Evolutionary conservation across 495 filamentous ascomycete genomes (phyloP).

Genomic region (Penicillium bovifimosum): DNA sequence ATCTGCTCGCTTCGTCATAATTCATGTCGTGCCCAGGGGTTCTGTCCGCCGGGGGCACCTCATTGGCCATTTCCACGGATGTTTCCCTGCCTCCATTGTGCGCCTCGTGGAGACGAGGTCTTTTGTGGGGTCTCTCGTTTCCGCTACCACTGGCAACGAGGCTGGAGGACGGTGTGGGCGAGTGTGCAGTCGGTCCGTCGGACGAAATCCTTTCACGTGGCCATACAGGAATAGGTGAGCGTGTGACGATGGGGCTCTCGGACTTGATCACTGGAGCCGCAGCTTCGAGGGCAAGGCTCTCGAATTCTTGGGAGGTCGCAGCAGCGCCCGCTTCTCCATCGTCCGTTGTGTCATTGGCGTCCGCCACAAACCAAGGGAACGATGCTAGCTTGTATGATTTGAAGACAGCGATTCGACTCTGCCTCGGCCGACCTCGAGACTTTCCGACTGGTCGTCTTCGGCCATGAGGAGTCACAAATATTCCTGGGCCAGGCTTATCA

Average conservation of each 20-base stretch:
- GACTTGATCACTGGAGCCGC: background rate
- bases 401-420: conserved; percentile 47
- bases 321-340: background rate
- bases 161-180: background rate
- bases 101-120: background rate
- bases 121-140: background rate
- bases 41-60: background rate
- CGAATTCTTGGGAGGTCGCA: background rate
- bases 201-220: background rate
- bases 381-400: conserved; percentile 37
- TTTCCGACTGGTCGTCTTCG: conserved; percentile 39
- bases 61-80: background rate
- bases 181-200: background rate
- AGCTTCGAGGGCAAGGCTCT: background rate
- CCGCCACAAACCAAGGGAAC: conserved; percentile 35
- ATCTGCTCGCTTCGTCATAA: background rate
- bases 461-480: conserved; percentile 49
- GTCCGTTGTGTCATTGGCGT: background rate
- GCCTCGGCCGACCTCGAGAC: conserved; percentile 45
- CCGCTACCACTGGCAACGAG: background rate
- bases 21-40: background rate
- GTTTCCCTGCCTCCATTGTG: background rate
- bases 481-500: conserved; percentile 38
- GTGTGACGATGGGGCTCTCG: background rate
- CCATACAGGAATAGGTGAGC: background rate